Evolutionary conservation across 176 grass and related monocot genomes (phyloP).

Genomic region (Triticum timopheevii): DNA sequence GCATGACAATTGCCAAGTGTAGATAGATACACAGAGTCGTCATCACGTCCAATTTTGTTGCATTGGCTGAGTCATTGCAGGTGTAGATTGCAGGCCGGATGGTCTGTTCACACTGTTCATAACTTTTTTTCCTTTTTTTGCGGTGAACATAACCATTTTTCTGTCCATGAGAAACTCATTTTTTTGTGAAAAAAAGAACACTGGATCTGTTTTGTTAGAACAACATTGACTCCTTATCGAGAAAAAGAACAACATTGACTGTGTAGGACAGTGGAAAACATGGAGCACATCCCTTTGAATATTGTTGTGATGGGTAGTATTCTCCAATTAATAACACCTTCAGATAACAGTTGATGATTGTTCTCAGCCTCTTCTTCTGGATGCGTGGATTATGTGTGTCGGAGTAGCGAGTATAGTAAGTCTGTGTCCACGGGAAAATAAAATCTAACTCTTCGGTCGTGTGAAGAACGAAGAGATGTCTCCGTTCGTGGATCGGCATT

Average conservation of each 20-base stretch:
- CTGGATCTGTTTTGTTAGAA: neutral
- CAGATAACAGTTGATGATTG: neutral
- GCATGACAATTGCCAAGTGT: neutral
- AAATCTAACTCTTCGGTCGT: too few species aligned
- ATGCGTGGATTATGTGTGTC: too few species aligned
- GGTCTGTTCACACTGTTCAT: neutral
- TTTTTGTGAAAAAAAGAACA: neutral
- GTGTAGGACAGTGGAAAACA: neutral
- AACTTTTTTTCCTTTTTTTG: too few species aligned
- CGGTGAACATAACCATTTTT: neutral
- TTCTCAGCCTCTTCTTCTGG: neutral
- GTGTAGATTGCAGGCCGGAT: neutral
- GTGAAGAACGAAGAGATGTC: too few species aligned
- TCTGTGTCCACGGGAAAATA: too few species aligned
- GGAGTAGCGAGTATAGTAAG: too few species aligned
- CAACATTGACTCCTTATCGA: neutral
- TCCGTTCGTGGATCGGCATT: too few species aligned
- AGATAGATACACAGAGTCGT: slow-evolving; percentile 15
- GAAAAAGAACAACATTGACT: neutral
- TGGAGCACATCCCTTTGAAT: neutral
- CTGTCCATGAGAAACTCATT: neutral
- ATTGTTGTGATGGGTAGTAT: too few species aligned
- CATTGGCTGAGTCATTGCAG: neutral
- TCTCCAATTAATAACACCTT: neutral
- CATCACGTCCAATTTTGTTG: slow-evolving; percentile 8